These are phyloP conservation scores for Fusarium sp. DNA, from an alignment of 2,329 filamentous ascomycete genomes.

Conservation along the genomic window DNA sequence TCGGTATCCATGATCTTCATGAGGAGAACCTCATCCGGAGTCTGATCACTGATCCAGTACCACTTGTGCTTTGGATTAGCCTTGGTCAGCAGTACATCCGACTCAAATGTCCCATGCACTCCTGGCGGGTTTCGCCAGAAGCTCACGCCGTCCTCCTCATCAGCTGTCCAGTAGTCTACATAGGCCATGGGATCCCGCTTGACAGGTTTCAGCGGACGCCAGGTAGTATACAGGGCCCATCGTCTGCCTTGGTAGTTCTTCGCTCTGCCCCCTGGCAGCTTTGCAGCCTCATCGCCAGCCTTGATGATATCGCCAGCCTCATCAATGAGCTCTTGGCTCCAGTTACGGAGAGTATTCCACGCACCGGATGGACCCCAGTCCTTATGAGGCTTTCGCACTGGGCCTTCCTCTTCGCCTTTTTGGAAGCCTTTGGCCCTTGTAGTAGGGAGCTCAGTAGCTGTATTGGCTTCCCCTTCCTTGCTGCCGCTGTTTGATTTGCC, in stretches of 20 bases:
- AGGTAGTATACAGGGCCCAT: not conserved
- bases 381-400: not conserved
- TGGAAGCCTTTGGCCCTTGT: not conserved
- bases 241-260: not conserved
- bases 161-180: not conserved
- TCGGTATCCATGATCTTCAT: not conserved
- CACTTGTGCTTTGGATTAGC: not conserved
- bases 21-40: not conserved
- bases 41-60: not conserved
- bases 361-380: not conserved
- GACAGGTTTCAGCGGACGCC: not conserved
- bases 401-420: not conserved
- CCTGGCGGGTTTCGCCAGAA: not conserved
- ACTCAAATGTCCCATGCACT: not conserved
- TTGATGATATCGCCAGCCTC: not conserved
- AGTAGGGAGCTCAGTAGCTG: not conserved
- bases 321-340: not conserved
- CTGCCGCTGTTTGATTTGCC: accelerated
- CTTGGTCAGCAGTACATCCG: not conserved
- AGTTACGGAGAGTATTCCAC: not conserved
- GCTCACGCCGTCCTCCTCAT: not conserved
- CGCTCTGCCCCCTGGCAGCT: not conserved
- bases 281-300: not conserved
- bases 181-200: not conserved
- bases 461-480: too few species aligned